Evolutionary conservation across 306 rosid genomes (phyloP).

Genomic region (Ammopiptanthus mongolicus): DNA sequence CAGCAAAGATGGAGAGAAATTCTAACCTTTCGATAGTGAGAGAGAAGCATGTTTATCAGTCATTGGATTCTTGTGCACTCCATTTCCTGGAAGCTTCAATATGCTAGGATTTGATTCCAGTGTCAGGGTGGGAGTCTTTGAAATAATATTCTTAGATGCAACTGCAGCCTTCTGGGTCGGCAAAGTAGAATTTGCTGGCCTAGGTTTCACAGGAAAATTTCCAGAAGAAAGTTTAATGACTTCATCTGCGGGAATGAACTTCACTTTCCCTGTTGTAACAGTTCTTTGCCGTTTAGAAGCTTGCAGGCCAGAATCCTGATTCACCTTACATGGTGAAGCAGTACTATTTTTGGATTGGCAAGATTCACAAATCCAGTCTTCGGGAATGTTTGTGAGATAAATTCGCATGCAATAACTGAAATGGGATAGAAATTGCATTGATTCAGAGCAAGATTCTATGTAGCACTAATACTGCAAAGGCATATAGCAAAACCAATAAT

Average conservation of each 20-base stretch:
- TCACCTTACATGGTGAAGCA: slow-evolving; percentile 6
- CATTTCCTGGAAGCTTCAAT: slow-evolving; percentile 19
- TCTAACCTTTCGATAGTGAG: slow-evolving; percentile 35
- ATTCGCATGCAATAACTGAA: slow-evolving; percentile 64
- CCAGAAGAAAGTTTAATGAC: slow-evolving; percentile 39
- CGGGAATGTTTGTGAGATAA: not conserved
- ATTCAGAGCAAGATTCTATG: slow-evolving; percentile 12
- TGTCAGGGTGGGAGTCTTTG: not conserved
- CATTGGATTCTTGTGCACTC: slow-evolving; percentile 8
- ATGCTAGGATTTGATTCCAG: slow-evolving; percentile 13
- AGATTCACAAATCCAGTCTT: slow-evolving; percentile 52
- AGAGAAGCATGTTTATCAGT: slow-evolving; percentile 23
- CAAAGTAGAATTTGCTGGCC: not conserved
- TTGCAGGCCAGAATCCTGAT: slow-evolving; percentile 4
- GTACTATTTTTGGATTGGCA: slow-evolving; percentile 23
- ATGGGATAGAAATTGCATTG: slow-evolving; percentile 8
- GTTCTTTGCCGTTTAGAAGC: slow-evolving; percentile 27
- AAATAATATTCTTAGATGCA: slow-evolving; percentile 5
- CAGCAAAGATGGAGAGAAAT: not conserved
- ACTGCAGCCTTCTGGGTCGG: not conserved
- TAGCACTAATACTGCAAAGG: not conserved
- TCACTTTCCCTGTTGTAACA: slow-evolving; percentile 45
- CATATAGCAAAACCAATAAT: not conserved
- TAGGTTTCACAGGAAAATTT: not conserved
- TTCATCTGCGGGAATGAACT: slow-evolving; percentile 53